These are phyloP conservation scores for Cardiospermum halicacabum DNA, from an alignment of 345 rosid genomes.

Conservation along the genomic window DNA sequence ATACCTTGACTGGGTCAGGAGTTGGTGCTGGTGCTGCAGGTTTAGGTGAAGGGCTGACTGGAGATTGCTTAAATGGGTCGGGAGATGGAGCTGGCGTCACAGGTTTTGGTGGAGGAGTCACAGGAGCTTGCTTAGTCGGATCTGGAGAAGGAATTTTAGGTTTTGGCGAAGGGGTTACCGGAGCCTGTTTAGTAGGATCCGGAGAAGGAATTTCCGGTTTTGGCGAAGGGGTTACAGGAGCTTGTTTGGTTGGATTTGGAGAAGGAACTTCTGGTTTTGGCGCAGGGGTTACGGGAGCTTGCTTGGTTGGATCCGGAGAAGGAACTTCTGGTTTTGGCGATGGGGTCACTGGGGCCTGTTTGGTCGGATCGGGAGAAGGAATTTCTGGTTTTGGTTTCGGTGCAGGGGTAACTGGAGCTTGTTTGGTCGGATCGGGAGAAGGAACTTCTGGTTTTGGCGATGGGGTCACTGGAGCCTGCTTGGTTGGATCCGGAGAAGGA, in stretches of 20 bases:
- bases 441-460: neutral
- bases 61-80: neutral
- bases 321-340: constrained; percentile 2
- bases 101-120: neutral
- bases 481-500: neutral
- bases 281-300: no score
- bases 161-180: neutral
- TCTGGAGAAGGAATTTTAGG: neutral
- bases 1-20: neutral
- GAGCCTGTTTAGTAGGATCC: neutral
- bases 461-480: neutral
- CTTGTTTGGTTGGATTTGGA: neutral
- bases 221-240: neutral
- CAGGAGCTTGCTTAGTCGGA: neutral
- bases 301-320: neutral
- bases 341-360: neutral
- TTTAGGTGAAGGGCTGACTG: neutral
- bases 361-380: neutral
- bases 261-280: no score
- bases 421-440: no score
- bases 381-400: neutral
- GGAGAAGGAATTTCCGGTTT: neutral
- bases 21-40: neutral
- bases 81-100: neutral
- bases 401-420: neutral